Conservation (phyloP, 2,329 filamentous ascomycete genomes). For the Lasiodiplodia citricola region DNA sequence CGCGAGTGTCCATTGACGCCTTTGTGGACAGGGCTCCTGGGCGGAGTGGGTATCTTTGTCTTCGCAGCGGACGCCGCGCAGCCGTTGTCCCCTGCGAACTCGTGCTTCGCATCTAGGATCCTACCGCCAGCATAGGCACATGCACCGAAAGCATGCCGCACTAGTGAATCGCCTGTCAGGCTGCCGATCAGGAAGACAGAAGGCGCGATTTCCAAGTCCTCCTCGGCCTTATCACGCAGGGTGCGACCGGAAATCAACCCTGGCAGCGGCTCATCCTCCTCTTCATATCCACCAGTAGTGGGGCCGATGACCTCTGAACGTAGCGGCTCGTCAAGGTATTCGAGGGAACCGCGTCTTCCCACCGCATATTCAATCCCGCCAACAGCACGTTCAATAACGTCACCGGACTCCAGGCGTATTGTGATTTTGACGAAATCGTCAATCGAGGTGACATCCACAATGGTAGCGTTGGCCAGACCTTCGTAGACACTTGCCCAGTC, state of each 20-base stretch:
- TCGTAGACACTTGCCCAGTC: constrained; percentile 60
- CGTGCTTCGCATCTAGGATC: constrained; percentile 45
- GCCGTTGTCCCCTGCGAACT: constrained; percentile 31
- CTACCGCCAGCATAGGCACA: constrained; percentile 63
- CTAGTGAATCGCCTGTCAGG: constrained; percentile 64
- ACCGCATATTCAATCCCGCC: constrained; percentile 61
- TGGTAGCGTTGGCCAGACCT: constrained; percentile 60
- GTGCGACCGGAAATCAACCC: constrained; percentile 58
- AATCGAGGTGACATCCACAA: constrained; percentile 44
- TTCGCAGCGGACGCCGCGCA: constrained; percentile 29
- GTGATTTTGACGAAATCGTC: constrained; percentile 42
- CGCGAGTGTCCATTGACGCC: constrained; percentile 22
- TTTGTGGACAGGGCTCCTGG: constrained; percentile 14
- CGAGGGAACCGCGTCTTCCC: constrained; percentile 60
- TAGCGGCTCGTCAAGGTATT: constrained; percentile 56
- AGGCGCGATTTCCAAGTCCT: constrained; percentile 58
- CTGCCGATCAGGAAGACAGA: constrained; percentile 64
- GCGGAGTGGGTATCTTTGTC: constrained; percentile 23
- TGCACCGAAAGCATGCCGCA: constrained; percentile 64
- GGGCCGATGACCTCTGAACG: constrained; percentile 53
- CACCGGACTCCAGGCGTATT: constrained; percentile 51
- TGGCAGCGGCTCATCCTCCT: constrained; percentile 23
- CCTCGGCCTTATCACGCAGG: constrained; percentile 58
- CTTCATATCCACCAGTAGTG: not conserved
- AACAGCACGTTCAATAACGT: constrained; percentile 51